Evolutionary conservation across 2,329 filamentous ascomycete species (phyloP), one percentile per base, ranked within the genome.

Genomic region (Xylariaceae sp.): DNA sequence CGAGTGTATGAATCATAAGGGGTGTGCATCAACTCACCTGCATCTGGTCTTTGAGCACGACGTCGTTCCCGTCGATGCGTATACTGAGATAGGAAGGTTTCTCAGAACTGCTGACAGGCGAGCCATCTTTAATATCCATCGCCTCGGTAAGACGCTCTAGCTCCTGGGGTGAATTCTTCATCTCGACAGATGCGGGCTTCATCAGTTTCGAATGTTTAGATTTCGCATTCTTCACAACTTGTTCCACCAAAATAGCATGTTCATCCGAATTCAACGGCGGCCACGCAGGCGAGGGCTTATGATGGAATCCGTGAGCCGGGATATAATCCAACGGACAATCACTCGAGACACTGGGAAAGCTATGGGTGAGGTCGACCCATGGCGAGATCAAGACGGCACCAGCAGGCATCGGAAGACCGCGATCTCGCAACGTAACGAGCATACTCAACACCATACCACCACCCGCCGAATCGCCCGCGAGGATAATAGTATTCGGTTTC

Each of bases 311-410:
- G 66, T 88, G 82, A 0, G 86, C 76, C 3, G 94, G 94, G 39
- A 99, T 93, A 67, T 97, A 97, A 71, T 99, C 94, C 54, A 90
- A 75, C 0, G 84, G 83, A 53, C 84, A 86, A 47, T 91, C 84
- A 4, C 80, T 83, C 1, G 84, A 82, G n/a, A 96, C 82, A 65
- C 92, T 97, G 0, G 94, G 94, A 64, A 97, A 97, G 0, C 92
- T 97, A 72, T 97, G 93, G 0, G 91, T 96, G 56, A 97, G 77
- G 72, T 99, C 94, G 7, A 93, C 92, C 94, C 94, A 99, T 0
- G 94, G 94, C 53, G 91, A 96, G 55, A 97, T 89, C 47, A 97
- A 78, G 50, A 97, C 87, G 3, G 89, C 92, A 1, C 94, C 94
- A 1, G 94, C 92, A 0, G 94, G 94, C 30, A 97, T 74, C 4